Evolutionary conservation across 1,284 basidiomycete species (phyloP), one percentile per base, ranked within the genome.

Genomic region (Austroboletus novae-zelandiae): DNA sequence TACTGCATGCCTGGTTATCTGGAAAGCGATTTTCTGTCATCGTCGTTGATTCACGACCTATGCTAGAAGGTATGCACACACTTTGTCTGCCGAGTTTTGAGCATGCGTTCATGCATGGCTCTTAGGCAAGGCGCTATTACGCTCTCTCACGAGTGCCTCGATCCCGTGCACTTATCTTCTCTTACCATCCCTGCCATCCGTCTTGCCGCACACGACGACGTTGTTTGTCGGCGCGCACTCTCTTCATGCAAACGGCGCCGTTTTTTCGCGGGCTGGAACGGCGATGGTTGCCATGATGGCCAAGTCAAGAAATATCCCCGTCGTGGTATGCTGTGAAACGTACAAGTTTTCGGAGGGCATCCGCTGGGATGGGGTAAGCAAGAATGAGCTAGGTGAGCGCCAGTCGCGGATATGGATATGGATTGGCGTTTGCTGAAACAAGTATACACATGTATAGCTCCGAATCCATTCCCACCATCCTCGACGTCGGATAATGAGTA

Each of bases 261-360:
- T 98, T 9, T 98, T 92, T 69, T 91, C 94, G 13, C 83, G 97
- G 47, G 91, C 94, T 0, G 97, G 97, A 23, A 98, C 95, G 2
- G 96, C 96, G 0, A 81, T 95, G 57, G 92, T 98, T 20, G 93
- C 96, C 0, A 95, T 99, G 93, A 85, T 98, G 77, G 92, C 94
- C 0, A 91, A 93, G 68, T 83, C 85, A 48, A 83, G 89, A 62
- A 86, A 86, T 18, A 87, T 98, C 1, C 97, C 97, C 8, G 94
- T 98, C 15, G 85, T 99, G 45, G 94, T 96, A 15, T 98, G 94
- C 61, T 97, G 95, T 61, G 97, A 99, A 73, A 99, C 97, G 17
- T 98, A 98, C 77, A 99, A 99, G 70, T 98, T 97, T 63, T 90
- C 90, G 20, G 97, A 99, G 61, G 83, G 86, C 32, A 89, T 99